phyloP scores from a whole-genome alignment of 257 asterid species.

The Salvia splendens region DNA sequence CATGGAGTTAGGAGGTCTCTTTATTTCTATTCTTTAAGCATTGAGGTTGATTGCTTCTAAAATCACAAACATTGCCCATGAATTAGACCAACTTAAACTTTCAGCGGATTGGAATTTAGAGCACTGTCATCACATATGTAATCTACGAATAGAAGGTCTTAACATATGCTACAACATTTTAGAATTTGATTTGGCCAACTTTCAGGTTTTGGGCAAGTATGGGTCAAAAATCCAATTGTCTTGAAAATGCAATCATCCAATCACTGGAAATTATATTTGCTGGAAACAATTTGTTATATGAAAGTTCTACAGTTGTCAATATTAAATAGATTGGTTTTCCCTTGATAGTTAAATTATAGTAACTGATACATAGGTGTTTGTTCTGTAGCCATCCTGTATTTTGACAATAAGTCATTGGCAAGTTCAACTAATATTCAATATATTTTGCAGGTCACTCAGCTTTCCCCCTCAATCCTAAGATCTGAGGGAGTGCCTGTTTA shows the following conservation, averaged over 20 bases:
- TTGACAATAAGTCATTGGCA: neutral
- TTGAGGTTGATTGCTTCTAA: too few species aligned
- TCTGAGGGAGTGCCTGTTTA: constrained; percentile 89
- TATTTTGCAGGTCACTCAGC: constrained; percentile 82
- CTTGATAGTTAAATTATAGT: neutral
- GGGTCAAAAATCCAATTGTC: neutral
- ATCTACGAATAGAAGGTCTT: too few species aligned
- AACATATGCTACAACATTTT: too few species aligned
- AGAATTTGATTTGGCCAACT: too few species aligned
- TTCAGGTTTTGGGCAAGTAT: neutral
- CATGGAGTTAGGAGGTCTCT: neutral
- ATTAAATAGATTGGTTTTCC: neutral
- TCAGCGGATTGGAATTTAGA: too few species aligned
- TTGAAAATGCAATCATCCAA: constrained; percentile 1
- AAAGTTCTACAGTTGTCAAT: constrained; percentile 5
- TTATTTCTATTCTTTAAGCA: neutral
- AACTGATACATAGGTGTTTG: neutral
- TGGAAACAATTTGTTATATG: neutral
- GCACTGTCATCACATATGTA: too few species aligned
- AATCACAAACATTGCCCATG: too few species aligned
- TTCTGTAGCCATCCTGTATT: neutral
- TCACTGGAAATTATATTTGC: constrained; percentile 1
- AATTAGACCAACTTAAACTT: too few species aligned
- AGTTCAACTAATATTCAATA: constrained; percentile 23
- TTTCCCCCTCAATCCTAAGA: constrained; percentile 82